Conservation (phyloP, 257 asterid species). For the Prunella vulgaris region DNA sequence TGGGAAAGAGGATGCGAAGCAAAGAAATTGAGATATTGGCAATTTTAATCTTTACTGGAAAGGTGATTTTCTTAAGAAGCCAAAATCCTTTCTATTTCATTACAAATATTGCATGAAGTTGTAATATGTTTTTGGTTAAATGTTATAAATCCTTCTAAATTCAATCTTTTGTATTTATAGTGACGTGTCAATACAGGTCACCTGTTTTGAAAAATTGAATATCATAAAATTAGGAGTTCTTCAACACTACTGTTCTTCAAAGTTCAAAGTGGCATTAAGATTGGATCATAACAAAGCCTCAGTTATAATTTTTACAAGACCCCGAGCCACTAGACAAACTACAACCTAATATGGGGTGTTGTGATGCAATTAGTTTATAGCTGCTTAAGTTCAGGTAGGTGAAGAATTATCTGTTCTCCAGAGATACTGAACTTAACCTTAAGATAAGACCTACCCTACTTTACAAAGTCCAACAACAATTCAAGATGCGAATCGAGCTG, state of each 20-base stretch:
- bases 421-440: neutral
- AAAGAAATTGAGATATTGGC: neutral
- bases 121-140: neutral
- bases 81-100: neutral
- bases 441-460: neutral
- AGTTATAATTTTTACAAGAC: neutral
- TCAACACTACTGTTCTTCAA: neutral
- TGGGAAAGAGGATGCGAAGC: neutral
- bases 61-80: neutral
- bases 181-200: neutral
- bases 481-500: conserved; percentile 9
- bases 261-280: neutral
- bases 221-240: neutral
- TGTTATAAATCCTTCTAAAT: neutral
- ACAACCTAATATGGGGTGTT: neutral
- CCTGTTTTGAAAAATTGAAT: neutral
- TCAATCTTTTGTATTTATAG: neutral
- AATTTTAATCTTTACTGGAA: neutral
- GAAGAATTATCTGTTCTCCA: neutral
- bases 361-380: neutral
- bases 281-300: neutral
- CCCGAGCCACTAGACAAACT: neutral
- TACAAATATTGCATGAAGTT: neutral
- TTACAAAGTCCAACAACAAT: neutral
- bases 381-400: neutral